Base-by-base conservation (phyloP, 2,329 filamentous ascomycete species). In the Calonectria crousiana region DNA sequence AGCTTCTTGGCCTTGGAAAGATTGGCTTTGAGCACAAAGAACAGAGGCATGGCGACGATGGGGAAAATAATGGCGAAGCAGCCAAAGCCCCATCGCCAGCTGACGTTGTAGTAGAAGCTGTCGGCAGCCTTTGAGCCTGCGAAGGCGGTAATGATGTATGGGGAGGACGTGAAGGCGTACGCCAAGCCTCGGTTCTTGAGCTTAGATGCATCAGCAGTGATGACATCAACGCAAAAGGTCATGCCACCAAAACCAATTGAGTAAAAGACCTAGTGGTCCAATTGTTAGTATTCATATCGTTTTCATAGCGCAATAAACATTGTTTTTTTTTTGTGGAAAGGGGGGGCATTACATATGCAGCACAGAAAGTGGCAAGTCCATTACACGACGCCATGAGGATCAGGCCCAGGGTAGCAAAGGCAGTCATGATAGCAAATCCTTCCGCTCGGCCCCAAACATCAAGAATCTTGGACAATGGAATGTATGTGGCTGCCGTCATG, bases 51-150 rank as follows among this genome's bases (percentile, higher is more conserved):
- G 44, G 89, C 90, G 53, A 92, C 88, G 30, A 90, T 84, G 1
- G 92, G 92, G 9, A 92, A 85, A 75, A 94, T 88, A 77, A 95
- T 92, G 60, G 90, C 87, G 84, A 93, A 94, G 75, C 88, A 88
- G 52, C 91, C 93, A 78, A 92, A 94, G 32, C 78, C 79, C 78
- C 80, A 80, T 64, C 78, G 71, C 78, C 79, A 80, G n/a, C 72
- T 74, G 9, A 67, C 73, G 30, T 80, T 74, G 18, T 65, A 68
- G 41, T 79, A 76, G 70, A 81, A 81, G 6, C 71, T 74, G 44
- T 81, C 78, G 1, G 79, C 77, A 0, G 79, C 77, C 64, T 81
- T 79, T 30, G 79, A 73, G 4, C 79, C 79, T n/a, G 84, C 84
- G 71, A 86, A 87, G 0, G 85, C 83, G 0, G 86, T 88, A 67